phyloP scores from a whole-genome alignment of 2,329 filamentous ascomycete species.

The Fusarium sp. region DNA sequence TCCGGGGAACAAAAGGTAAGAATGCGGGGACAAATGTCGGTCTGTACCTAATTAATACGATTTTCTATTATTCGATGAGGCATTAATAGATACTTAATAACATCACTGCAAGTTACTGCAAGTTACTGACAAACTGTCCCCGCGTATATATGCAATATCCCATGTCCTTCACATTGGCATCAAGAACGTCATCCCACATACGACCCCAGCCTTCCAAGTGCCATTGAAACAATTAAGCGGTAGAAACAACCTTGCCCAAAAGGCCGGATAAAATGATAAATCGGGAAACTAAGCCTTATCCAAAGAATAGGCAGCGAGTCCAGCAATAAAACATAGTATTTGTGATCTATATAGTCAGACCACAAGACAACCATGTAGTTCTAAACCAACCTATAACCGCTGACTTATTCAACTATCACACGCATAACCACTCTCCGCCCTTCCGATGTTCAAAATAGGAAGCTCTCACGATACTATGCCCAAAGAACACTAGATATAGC shows the following conservation, averaged over 20 bases:
- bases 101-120: too few relatives aligned
- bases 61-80: background rate
- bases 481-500: background rate
- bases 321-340: background rate
- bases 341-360: background rate
- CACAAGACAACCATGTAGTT: too few relatives aligned
- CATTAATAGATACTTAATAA: background rate
- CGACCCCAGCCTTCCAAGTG: background rate
- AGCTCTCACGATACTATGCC: constrained; percentile 5
- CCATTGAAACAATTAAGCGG: constrained; percentile 5
- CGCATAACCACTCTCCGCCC: background rate
- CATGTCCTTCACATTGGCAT: background rate
- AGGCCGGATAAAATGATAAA: background rate
- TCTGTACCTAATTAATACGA: background rate
- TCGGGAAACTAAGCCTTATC: constrained; percentile 17
- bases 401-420: background rate
- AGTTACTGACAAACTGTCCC: background rate
- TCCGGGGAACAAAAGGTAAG: background rate
- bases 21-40: constrained; percentile 10
- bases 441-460: constrained; percentile 22
- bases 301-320: background rate
- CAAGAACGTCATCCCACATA: constrained; percentile 21
- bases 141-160: background rate
- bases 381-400: background rate
- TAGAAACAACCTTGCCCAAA: constrained; percentile 11